These are phyloP conservation scores for Lasiodiplodia citricola DNA, from an alignment of 2,329 filamentous ascomycete species.

Conservation along the genomic window DNA sequence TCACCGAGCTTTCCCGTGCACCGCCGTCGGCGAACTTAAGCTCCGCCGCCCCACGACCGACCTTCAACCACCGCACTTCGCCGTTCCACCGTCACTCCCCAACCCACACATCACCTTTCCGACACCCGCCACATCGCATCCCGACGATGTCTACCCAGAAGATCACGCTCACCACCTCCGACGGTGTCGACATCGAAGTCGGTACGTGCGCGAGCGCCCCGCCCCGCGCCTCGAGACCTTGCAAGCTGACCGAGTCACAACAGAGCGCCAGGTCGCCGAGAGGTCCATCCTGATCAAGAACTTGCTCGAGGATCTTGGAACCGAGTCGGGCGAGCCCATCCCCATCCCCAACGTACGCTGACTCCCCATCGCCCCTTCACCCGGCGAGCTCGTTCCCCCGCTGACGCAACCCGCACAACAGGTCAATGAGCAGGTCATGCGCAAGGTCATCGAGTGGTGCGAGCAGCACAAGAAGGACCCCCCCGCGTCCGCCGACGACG, in stretches of 20 bases:
- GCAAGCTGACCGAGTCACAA: slow-evolving; percentile 1
- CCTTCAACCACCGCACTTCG: slow-evolving; percentile 23
- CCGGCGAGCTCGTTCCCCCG: background rate
- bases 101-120: slow-evolving; percentile 11
- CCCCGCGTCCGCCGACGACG: slow-evolving; percentile 79
- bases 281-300: slow-evolving; percentile 97
- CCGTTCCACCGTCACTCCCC: slow-evolving; percentile 6
- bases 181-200: slow-evolving; percentile 51
- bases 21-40: slow-evolving; percentile 1
- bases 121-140: background rate
- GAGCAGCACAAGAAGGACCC: slow-evolving; percentile 92
- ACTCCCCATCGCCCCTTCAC: slow-evolving; percentile 3
- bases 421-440: slow-evolving; percentile 90
- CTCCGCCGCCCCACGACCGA: slow-evolving; percentile 18
- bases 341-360: slow-evolving; percentile 76
- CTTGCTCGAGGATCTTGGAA: slow-evolving; percentile 92
- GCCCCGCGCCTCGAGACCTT: background rate
- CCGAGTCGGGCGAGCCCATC: slow-evolving; percentile 68
- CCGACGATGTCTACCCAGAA: slow-evolving; percentile 38
- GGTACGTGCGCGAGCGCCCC: slow-evolving; percentile 36
- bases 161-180: slow-evolving; percentile 53
- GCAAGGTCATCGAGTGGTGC: slow-evolving; percentile 99
- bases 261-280: slow-evolving; percentile 82
- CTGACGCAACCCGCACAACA: slow-evolving; percentile 40
- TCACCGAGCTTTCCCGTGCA: background rate